These are phyloP conservation scores for Casaregolazyma suthepensis DNA, from an alignment of 1,139 yeast genomes.

Conservation along the genomic window DNA sequence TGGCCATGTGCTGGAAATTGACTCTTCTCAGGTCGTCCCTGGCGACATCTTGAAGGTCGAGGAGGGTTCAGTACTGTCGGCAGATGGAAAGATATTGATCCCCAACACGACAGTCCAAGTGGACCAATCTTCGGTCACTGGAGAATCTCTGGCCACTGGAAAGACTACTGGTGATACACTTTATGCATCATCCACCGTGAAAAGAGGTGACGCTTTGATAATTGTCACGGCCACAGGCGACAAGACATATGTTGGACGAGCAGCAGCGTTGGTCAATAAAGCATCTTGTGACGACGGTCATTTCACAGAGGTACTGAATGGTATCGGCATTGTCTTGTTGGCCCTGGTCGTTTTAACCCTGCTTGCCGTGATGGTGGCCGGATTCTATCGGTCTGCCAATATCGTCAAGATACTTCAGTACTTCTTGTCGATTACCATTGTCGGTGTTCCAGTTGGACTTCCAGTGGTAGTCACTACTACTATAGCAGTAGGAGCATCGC, in stretches of 20 bases:
- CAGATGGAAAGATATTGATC: slow-evolving; percentile 90
- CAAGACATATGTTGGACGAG: slow-evolving; percentile 87
- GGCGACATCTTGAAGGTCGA: slow-evolving; percentile 75
- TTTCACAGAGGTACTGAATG: slow-evolving; percentile 95
- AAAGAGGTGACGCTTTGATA: slow-evolving; percentile 97
- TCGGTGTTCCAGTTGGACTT: slow-evolving; percentile 99
- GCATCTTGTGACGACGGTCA: slow-evolving; percentile 94
- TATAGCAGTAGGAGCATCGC: slow-evolving; percentile 99
- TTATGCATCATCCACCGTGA: slow-evolving; percentile 93
- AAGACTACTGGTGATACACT: slow-evolving; percentile 82
- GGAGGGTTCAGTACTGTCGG: slow-evolving; percentile 76
- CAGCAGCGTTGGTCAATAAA: slow-evolving; percentile 94
- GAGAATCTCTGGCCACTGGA: slow-evolving; percentile 96
- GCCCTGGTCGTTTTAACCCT: slow-evolving; percentile 85
- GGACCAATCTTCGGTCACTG: slow-evolving; percentile 97
- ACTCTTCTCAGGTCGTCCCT: slow-evolving; percentile 67
- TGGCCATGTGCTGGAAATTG: slow-evolving; percentile 56
- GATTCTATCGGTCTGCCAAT: slow-evolving; percentile 89
- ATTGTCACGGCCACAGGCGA: slow-evolving; percentile 95
- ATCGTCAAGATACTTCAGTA: slow-evolving; percentile 90
- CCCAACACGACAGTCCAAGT: slow-evolving; percentile 87
- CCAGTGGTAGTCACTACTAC: slow-evolving; percentile 99
- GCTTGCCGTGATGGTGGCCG: slow-evolving; percentile 86
- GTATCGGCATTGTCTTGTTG: slow-evolving; percentile 90
- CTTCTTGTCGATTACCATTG: slow-evolving; percentile 90